These are phyloP conservation scores for Psophocarpus tetragonolobus DNA, from an alignment of 306 rosid species.

Conservation along the genomic window DNA sequence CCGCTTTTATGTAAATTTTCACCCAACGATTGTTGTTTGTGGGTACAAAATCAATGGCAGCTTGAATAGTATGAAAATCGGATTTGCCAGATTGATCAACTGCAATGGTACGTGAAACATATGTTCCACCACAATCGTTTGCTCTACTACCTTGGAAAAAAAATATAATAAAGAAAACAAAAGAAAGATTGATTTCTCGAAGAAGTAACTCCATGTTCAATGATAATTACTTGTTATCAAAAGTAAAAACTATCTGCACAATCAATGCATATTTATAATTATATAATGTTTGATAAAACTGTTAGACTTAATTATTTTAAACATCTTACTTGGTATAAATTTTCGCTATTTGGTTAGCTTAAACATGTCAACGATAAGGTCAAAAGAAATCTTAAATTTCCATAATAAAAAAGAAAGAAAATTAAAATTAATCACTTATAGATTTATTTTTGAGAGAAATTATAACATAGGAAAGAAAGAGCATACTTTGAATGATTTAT, in stretches of 20 bases:
- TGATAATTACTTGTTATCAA: background rate
- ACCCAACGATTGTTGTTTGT: constrained; percentile 34
- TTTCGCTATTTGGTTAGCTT: background rate
- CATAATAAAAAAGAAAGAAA: background rate
- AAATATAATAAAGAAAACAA: background rate
- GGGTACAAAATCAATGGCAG: constrained; percentile 48
- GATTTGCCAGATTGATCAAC: constrained; percentile 32
- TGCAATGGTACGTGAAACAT: background rate
- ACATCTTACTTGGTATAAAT: background rate
- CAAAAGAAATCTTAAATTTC: background rate
- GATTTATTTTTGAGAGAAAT: background rate
- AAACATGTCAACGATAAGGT: background rate
- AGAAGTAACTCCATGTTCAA: background rate
- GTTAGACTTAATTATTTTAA: background rate
- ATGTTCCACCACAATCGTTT: background rate
- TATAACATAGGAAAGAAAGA: background rate
- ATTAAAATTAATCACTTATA: background rate
- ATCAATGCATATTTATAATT: background rate
- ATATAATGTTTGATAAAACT: background rate
- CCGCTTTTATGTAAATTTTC: constrained; percentile 38
- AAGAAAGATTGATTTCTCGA: background rate
- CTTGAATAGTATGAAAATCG: constrained; percentile 41
- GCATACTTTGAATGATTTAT: background rate
- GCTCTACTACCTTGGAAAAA: background rate
- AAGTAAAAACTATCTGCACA: background rate